Base-by-base conservation (phyloP, 805 yeast genomes). In the Trichomonascus vanleenenianus region DNA sequence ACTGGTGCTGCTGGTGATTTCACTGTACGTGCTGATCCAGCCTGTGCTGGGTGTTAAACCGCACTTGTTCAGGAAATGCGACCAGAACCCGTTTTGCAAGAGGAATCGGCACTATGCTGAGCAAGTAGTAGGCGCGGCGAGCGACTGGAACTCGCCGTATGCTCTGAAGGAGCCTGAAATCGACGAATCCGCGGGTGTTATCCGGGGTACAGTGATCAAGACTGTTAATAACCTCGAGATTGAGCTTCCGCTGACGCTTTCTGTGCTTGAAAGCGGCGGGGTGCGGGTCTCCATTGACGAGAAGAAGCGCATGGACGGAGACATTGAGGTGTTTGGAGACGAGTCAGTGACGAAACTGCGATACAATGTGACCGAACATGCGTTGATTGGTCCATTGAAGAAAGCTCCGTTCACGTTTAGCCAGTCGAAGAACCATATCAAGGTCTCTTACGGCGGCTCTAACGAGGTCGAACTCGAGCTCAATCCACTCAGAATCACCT, bases 41-140 rank as follows among this genome's bases (percentile, higher is more conserved):
- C 30, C 37, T 22, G 49, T 30, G 11, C 25, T 18, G 19, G 55
- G 48, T 7, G 57, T 50, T 16, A 51, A 52, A 45, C 43, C 45
- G 30, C 48, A 46, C 36, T 38, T 53, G 47, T 83, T 87, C 70
- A 85, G 86, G 59, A 76, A 71, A 11, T 89, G 97, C 62, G 77
- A 71, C 4, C 81, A 83, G 56, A 75, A 87, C 14, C 95, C 96
- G 5, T 88, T 89, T 59, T 89, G 97, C 59, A 64, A 72, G 42
- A 73, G 97, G 62, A 85, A 89, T 57, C 68, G 91, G 45, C 78
- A 76, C 47, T 86, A 75, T 58, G 85, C 86, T 1, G 49, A 58
- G 2, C 59, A 68, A 39, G 67, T 76, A n/a, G 4, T 46, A 3
- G 14, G 10, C 14, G 40, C 27, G 16, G 40, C 22, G 10, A 15